Conservation (phyloP, 495 filamentous ascomycete species). For the Penicillium cinerascens region DNA sequence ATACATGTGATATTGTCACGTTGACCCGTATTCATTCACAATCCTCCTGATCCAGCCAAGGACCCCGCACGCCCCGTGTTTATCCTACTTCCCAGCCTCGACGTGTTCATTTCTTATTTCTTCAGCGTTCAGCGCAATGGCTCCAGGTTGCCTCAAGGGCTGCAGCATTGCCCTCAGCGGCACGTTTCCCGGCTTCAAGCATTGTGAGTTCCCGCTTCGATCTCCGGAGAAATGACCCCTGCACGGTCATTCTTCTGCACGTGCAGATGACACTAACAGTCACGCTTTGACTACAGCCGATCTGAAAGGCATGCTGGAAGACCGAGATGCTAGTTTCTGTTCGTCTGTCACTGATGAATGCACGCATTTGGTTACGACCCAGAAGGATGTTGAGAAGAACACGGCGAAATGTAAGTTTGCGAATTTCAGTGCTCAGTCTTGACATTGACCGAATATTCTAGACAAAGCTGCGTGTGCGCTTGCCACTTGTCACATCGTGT, state of each 20-base stretch:
- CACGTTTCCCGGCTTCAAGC: constrained; percentile 51
- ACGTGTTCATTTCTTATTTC: neutral
- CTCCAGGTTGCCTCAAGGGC: constrained; percentile 35
- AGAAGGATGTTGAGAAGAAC: constrained; percentile 50
- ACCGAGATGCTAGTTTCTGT: constrained; percentile 50
- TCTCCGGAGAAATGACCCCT: constrained; percentile 1
- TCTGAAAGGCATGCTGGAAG: constrained; percentile 36
- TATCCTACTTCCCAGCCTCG: neutral
- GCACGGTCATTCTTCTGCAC: neutral
- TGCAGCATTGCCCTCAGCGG: constrained; percentile 59
- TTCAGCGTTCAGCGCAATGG: constrained; percentile 17
- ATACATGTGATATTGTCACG: neutral
- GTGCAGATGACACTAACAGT: constrained; percentile 32
- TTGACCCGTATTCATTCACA: neutral
- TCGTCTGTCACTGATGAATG: constrained; percentile 43
- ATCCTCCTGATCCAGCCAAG: neutral
- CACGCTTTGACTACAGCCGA: constrained; percentile 37
- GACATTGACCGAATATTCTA: constrained; percentile 7
- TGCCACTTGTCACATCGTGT: constrained; percentile 53
- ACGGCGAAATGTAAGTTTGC: constrained; percentile 34
- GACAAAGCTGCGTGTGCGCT: constrained; percentile 48
- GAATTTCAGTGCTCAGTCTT: neutral
- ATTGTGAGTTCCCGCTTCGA: constrained; percentile 37
- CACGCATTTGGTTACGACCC: constrained; percentile 59
- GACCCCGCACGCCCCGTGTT: neutral